Evolutionary conservation across 2,329 filamentous ascomycete species (phyloP), one percentile per base, ranked within the genome.

Genomic region (Neonectria coccinea): DNA sequence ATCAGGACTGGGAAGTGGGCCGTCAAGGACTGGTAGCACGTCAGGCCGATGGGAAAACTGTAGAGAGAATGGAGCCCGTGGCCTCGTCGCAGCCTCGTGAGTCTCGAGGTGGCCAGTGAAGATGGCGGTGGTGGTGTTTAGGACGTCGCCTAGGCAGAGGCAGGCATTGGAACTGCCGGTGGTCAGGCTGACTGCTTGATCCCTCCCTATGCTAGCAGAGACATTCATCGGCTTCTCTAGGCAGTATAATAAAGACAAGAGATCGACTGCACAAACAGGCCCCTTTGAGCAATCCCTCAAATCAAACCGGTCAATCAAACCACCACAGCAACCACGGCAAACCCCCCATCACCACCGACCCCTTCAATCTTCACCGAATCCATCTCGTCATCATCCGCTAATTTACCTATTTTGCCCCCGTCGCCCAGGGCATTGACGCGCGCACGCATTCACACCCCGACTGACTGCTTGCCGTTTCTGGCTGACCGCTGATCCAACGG

Each of bases 311-410:
- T 67, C 66, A 66, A 66, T 72, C 64, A 70, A 71, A 71, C 48
- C 53, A 71, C 41, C 53, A 42, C 51, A 59, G 45, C 57, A 8
- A 56, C 57, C 55, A 62, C 62, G 44, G 66, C 58, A 62, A 70
- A 68, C 47, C 47, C 47, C 48, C 48, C 25, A 52, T 36, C 48
- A 69, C 53, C 44, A 51, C 64, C 56, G 60, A 52, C 63, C 63
- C 66, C 64, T 66, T 70, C 61, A 66, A 60, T 61, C 61, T 56
- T 68, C 59, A 64, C 50, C 56, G 58, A 59, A 64, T 54, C 56
- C 70, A 67, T 67, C 65, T 68, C 65, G 68, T 71, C 70, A 73
- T 70, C 59, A 71, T 63, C 65, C 47, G 42, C 50, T 59, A 65
- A 67, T 66, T 54, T 54, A 44, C 48, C 47, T 51, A 48, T 44